These are phyloP conservation scores for Capsicum rhomboideum DNA, from an alignment of 257 asterid species.

Conservation along the genomic window DNA sequence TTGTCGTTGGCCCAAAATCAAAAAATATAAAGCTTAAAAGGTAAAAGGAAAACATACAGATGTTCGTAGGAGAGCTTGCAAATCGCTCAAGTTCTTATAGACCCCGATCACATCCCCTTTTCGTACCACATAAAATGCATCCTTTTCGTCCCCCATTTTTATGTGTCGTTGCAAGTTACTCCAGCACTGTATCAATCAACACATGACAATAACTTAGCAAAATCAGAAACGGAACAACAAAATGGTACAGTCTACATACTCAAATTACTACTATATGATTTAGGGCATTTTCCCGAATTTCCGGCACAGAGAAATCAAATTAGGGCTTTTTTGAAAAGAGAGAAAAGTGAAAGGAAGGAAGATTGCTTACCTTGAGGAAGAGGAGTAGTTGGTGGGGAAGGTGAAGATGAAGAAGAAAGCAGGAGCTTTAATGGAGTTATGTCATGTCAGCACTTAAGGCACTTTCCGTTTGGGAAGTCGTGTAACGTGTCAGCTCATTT, in stretches of 20 bases:
- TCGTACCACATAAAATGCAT: constrained; percentile 76
- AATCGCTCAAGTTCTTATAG: constrained; percentile 82
- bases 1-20: not conserved
- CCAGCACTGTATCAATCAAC: not conserved
- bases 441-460: not conserved
- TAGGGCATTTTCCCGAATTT: not conserved
- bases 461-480: not conserved
- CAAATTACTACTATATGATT: not conserved
- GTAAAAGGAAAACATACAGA: constrained; percentile 35
- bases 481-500: not conserved
- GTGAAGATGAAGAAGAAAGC: too few species aligned
- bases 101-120: constrained; percentile 71
- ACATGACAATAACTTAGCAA: not conserved
- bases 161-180: not conserved
- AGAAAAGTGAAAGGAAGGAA: not conserved
- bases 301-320: not conserved
- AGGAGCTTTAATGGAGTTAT: not conserved
- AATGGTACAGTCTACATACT: not conserved
- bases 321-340: not conserved
- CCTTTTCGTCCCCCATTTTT: constrained; percentile 81
- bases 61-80: constrained; percentile 62
- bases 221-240: not conserved
- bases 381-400: not conserved
- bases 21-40: not conserved
- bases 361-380: not conserved